phyloP scores from a whole-genome alignment of 1,284 basidiomycete species.

The Malassezia yamatoensis region DNA sequence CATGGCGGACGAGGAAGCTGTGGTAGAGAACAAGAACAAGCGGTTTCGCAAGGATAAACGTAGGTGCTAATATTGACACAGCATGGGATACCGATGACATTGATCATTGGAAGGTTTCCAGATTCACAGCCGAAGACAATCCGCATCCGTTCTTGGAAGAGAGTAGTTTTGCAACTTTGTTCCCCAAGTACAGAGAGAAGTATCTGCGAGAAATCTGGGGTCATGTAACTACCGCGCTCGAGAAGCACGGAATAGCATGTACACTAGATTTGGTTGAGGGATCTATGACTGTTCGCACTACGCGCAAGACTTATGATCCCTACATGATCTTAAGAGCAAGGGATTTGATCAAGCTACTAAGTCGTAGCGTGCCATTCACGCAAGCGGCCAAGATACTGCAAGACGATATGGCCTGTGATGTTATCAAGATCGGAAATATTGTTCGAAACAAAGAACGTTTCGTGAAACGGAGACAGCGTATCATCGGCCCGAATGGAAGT shows the following conservation, averaged over 20 bases:
- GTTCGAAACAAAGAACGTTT: slow-evolving; percentile 95
- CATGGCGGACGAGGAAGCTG: slow-evolving; percentile 6
- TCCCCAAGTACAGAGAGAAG: slow-evolving; percentile 96
- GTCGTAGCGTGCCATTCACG: slow-evolving; percentile 69
- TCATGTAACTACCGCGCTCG: slow-evolving; percentile 75
- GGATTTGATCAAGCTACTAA: slow-evolving; percentile 88
- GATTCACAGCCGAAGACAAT: slow-evolving; percentile 63
- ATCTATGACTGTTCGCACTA: slow-evolving; percentile 92
- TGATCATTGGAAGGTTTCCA: slow-evolving; percentile 91
- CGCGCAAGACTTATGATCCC: slow-evolving; percentile 91
- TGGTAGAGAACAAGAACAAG: slow-evolving; percentile 37
- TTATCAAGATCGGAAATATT: slow-evolving; percentile 91
- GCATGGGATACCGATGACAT: slow-evolving; percentile 95
- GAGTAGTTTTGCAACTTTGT: slow-evolving; percentile 92
- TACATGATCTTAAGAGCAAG: slow-evolving; percentile 91
- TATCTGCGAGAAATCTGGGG: slow-evolving; percentile 92
- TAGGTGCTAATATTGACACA: slow-evolving; percentile 7
- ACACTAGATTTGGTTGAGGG: slow-evolving; percentile 91
- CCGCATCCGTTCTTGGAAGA: slow-evolving; percentile 74
- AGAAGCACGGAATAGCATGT: slow-evolving; percentile 73
- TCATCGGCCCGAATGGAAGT: slow-evolving; percentile 91
- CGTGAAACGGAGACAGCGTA: slow-evolving; percentile 87
- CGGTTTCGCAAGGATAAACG: slow-evolving; percentile 46
- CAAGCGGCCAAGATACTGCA: slow-evolving; percentile 86
- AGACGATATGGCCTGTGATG: slow-evolving; percentile 83